Evolutionary conservation across 768 basidiomycete genomes (phyloP).

Genomic region (Tubosaeta sp.): DNA sequence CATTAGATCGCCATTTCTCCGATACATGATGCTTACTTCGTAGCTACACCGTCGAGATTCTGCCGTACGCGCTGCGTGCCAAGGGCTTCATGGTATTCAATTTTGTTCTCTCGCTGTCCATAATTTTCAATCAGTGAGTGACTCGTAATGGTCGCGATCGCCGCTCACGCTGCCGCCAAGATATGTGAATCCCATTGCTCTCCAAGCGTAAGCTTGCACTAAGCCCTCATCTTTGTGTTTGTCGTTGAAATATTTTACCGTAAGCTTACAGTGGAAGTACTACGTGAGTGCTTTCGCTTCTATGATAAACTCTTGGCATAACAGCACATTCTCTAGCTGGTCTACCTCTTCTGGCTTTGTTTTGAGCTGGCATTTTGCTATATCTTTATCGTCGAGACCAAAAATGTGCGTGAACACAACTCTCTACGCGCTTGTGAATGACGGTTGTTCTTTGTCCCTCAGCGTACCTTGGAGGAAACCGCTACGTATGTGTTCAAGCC

Average conservation of each 20-base stretch:
- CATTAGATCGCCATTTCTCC: neutral
- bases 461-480: constrained; percentile 19
- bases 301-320: neutral
- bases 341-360: constrained; percentile 38
- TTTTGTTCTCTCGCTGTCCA: constrained; percentile 35
- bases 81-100: constrained; percentile 38
- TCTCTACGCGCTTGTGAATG: neutral
- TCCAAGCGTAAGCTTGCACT: constrained; percentile 17
- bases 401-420: constrained; percentile 22
- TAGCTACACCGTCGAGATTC: constrained; percentile 40
- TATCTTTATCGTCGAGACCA: constrained; percentile 37
- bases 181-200: constrained; percentile 37
- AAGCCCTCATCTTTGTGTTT: neutral
- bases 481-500: constrained; percentile 10
- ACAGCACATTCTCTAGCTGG: neutral
- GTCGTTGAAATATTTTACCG: too few species aligned
- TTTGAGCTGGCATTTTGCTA: constrained; percentile 40
- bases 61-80: constrained; percentile 38
- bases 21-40: neutral
- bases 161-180: constrained; percentile 10
- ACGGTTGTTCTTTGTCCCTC: neutral
- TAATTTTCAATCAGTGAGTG: constrained; percentile 43
- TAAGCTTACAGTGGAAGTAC: constrained; percentile 50
- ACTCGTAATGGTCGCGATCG: constrained; percentile 17
- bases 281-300: constrained; percentile 28